These are phyloP conservation scores for Crataegus laevigata DNA, from an alignment of 306 rosid genomes.

Conservation along the genomic window DNA sequence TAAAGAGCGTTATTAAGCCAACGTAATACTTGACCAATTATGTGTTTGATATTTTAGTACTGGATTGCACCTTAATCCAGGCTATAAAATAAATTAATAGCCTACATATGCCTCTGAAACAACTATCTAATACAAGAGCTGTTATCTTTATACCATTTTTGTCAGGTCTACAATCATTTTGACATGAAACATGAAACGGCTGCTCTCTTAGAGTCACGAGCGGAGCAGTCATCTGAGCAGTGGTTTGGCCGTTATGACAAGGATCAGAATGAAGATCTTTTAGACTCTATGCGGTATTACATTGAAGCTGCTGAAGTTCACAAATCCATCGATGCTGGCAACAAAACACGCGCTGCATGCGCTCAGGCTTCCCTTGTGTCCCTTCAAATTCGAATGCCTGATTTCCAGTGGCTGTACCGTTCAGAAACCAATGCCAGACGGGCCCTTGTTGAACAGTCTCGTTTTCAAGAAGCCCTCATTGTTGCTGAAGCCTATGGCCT, in stretches of 20 bases:
- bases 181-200: slow-evolving; percentile 98
- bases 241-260: slow-evolving; percentile 70
- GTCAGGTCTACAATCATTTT: slow-evolving; percentile 87
- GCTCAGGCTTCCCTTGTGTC: slow-evolving; percentile 95
- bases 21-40: background rate
- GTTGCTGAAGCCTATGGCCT: slow-evolving; percentile 96
- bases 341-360: slow-evolving; percentile 75
- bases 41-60: background rate
- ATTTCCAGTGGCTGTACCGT: slow-evolving; percentile 71
- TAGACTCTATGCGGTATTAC: slow-evolving; percentile 86
- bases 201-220: slow-evolving; percentile 82
- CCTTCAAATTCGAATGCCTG: slow-evolving; percentile 96
- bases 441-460: slow-evolving; percentile 86
- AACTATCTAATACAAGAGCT: background rate
- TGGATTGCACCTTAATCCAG: background rate
- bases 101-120: background rate
- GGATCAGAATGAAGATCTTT: slow-evolving; percentile 84
- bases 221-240: slow-evolving; percentile 64
- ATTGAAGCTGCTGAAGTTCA: slow-evolving; percentile 98
- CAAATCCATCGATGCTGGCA: slow-evolving; percentile 95
- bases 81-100: background rate
- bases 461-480: slow-evolving; percentile 90
- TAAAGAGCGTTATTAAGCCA: background rate
- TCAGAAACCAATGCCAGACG: slow-evolving; percentile 85
- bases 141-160: slow-evolving; percentile 1